phyloP scores from a whole-genome alignment of 176 grass and related monocot species.

The bread wheat (Triticum aestivum) region DNA sequence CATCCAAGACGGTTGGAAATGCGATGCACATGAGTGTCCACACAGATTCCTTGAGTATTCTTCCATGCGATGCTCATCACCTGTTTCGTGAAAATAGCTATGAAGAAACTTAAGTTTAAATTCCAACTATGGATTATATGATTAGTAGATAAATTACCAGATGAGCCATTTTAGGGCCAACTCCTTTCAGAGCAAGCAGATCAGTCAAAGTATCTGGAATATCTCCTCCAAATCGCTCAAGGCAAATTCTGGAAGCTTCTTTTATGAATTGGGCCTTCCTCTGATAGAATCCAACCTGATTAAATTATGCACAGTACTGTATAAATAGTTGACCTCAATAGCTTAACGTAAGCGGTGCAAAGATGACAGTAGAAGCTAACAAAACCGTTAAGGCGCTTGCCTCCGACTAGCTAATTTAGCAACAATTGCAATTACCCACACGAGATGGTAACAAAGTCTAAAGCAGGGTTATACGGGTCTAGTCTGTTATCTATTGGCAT shows the following conservation, averaged over 20 bases:
- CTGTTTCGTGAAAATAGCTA: constrained; percentile 35
- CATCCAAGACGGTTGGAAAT: constrained; percentile 95
- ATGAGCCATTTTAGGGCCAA: constrained; percentile 98
- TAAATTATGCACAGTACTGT: neutral
- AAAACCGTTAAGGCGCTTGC: neutral
- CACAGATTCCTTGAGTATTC: constrained; percentile 95
- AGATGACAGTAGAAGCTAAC: neutral
- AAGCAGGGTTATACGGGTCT: neutral
- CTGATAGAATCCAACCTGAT: constrained; percentile 90
- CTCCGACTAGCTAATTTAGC: neutral
- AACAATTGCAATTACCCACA: neutral
- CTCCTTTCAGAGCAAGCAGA: constrained; percentile 80
- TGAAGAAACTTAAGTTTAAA: neutral
- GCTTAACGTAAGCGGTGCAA: neutral
- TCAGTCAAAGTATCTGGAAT: constrained; percentile 73
- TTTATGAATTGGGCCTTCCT: constrained; percentile 85
- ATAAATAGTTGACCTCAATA: neutral
- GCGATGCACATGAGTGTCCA: constrained; percentile 98
- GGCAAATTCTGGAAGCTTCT: constrained; percentile 77
- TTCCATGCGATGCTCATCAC: constrained; percentile 98
- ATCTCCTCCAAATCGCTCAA: constrained; percentile 81
- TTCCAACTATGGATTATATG: neutral
- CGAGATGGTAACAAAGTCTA: neutral
- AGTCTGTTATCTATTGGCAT: constrained; percentile 20
- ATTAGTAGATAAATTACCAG: constrained; percentile 49